Evolutionary conservation across 192 early-diverging fungal species (phyloP).

Genomic region (Backusella parvicylindrica): DNA sequence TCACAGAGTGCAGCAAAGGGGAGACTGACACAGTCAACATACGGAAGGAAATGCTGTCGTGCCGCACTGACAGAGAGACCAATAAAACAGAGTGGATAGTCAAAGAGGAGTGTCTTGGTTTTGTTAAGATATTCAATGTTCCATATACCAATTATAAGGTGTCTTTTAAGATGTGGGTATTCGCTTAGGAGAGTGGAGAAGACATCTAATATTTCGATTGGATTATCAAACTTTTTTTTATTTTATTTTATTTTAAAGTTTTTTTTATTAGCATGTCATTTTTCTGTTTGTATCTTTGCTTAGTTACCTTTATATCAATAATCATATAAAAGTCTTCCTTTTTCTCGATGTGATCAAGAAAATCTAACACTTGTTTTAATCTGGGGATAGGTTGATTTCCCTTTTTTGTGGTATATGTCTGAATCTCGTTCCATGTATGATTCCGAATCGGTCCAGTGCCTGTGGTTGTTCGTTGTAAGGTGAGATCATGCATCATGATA

Average conservation of each 20-base stretch:
- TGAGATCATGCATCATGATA: conserved; percentile 51
- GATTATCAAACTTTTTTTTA: conserved; percentile 33
- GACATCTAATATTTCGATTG: conserved; percentile 23
- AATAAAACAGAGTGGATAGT: conserved; percentile 44
- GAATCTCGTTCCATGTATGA: conserved; percentile 43
- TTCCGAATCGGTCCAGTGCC: conserved; percentile 40
- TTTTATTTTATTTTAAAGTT: no score
- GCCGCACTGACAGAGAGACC: conserved; percentile 42
- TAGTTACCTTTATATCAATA: conserved; percentile 51
- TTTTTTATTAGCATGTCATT: no score
- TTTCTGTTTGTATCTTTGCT: no score
- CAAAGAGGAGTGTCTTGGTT: conserved; percentile 34
- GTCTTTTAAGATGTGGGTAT: conserved; percentile 8
- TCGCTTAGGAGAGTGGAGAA: conserved; percentile 15
- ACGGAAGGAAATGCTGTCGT: conserved; percentile 29
- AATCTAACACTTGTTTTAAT: conserved; percentile 42
- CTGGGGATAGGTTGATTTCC: conserved; percentile 42
- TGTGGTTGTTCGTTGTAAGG: conserved; percentile 46
- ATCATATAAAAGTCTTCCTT: conserved; percentile 41
- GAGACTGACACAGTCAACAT: conserved; percentile 43
- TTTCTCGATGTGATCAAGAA: conserved; percentile 37
- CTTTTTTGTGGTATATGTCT: conserved; percentile 42
- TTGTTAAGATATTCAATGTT: conserved; percentile 44
- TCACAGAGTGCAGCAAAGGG: conserved; percentile 34
- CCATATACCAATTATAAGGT: conserved; percentile 52